Conservation (phyloP, 441 rosid genomes). For the Gossypium davidsonii region DNA sequence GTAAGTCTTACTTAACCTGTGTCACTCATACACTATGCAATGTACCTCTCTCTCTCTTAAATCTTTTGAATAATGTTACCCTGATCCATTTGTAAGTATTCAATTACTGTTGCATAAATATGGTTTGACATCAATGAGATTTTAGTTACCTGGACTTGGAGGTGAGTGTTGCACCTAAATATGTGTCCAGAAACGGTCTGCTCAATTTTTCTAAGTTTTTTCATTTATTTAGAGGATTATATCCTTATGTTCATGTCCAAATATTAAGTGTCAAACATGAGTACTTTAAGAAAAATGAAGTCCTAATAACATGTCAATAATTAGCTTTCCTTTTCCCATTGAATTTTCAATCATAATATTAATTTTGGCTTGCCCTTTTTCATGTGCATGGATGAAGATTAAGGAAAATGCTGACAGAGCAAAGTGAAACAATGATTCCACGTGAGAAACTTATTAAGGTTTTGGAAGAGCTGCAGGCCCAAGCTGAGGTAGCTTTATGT, state of each 20-base stretch:
- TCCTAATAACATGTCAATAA: not conserved
- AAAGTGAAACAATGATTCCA: constrained; percentile 34
- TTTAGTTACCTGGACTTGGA: not conserved
- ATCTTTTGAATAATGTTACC: not conserved
- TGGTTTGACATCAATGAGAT: not conserved
- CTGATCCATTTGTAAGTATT: not conserved
- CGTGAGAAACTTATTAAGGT: constrained; percentile 76
- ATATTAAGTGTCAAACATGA: not conserved
- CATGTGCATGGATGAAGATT: constrained; percentile 39
- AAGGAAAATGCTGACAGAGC: constrained; percentile 66
- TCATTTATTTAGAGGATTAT: not conserved
- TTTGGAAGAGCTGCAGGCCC: constrained; percentile 88
- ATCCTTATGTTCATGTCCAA: not conserved
- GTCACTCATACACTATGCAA: not conserved
- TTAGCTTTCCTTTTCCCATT: not conserved
- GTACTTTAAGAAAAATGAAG: not conserved
- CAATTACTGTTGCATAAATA: not conserved
- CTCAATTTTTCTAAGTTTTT: not conserved
- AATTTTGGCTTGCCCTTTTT: not conserved
- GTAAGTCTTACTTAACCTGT: constrained; percentile 27
- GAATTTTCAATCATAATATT: not conserved
- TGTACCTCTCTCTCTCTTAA: not conserved
- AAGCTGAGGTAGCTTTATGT: constrained; percentile 95
- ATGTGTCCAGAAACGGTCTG: not conserved
- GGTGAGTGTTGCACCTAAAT: not conserved